These are phyloP conservation scores for Penicillium sp. DNA, from an alignment of 2,329 filamentous ascomycete species.

Conservation along the genomic window DNA sequence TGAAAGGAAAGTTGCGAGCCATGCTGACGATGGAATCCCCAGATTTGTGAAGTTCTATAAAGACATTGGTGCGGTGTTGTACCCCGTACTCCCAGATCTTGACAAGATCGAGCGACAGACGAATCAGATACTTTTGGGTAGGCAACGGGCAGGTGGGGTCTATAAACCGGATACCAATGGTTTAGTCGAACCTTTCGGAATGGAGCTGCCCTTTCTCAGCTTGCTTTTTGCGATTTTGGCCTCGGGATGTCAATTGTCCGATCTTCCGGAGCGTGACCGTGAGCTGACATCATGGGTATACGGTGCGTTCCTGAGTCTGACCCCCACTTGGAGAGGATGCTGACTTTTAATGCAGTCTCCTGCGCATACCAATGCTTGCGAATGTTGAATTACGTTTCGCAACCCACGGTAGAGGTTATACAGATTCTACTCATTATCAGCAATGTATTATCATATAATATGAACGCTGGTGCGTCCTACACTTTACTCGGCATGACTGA, in stretches of 20 bases:
- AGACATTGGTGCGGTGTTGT: slow-evolving; percentile 58
- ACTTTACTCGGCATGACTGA: slow-evolving; percentile 52
- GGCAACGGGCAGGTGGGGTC: slow-evolving; percentile 42
- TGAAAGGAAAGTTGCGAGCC: neutral
- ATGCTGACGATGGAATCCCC: slow-evolving; percentile 10
- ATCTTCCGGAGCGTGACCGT: slow-evolving; percentile 56
- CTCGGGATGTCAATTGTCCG: slow-evolving; percentile 61
- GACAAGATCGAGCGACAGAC: slow-evolving; percentile 53
- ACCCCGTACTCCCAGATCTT: slow-evolving; percentile 57
- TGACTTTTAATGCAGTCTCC: slow-evolving; percentile 48
- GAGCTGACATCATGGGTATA: slow-evolving; percentile 66
- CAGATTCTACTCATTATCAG: slow-evolving; percentile 63
- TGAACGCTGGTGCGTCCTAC: slow-evolving; percentile 65
- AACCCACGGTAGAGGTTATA: slow-evolving; percentile 60
- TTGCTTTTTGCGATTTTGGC: slow-evolving; percentile 62
- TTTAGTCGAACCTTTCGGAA: slow-evolving; percentile 57
- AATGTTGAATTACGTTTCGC: slow-evolving; percentile 64
- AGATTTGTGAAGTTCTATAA: slow-evolving; percentile 56
- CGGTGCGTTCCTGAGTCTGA: slow-evolving; percentile 40
- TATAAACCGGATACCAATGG: slow-evolving; percentile 48
- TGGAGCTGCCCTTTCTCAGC: slow-evolving; percentile 59
- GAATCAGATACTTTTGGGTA: slow-evolving; percentile 51
- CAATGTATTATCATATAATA: slow-evolving; percentile 63
- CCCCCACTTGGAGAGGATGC: neutral
- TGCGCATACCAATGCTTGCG: slow-evolving; percentile 65